A percentile compares a stretch with the other conserved stretches of the same genome.
Conservation (phyloP, 2,329 filamentous ascomycete species). For the Mollisiaceae sp. region DNA sequence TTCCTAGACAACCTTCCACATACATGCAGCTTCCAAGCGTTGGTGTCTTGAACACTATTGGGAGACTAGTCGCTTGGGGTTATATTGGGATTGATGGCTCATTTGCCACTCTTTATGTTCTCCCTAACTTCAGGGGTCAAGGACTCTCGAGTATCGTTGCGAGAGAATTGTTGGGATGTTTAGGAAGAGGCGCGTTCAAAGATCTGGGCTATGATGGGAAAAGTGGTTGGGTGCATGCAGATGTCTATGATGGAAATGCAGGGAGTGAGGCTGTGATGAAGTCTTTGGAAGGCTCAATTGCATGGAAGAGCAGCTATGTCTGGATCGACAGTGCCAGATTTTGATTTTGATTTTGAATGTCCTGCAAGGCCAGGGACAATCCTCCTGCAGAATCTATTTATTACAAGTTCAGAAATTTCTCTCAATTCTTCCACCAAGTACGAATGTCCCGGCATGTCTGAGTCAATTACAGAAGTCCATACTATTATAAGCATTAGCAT, state of each 20-base stretch:
- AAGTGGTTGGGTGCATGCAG: slow-evolving; percentile 40
- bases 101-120: slow-evolving; percentile 41
- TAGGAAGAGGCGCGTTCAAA: slow-evolving; percentile 33
- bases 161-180: slow-evolving; percentile 27
- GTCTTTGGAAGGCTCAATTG: slow-evolving; percentile 27
- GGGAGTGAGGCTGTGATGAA: slow-evolving; percentile 42
- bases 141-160: slow-evolving; percentile 39
- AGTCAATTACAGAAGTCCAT: not conserved
- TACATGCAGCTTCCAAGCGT: slow-evolving; percentile 35
- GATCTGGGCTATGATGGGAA: slow-evolving; percentile 37
- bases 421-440: not conserved
- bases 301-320: slow-evolving; percentile 35
- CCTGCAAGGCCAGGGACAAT: not conserved
- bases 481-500: not conserved
- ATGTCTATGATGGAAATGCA: slow-evolving; percentile 39
- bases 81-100: slow-evolving; percentile 40
- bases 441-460: not conserved
- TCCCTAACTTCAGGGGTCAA: slow-evolving; percentile 35
- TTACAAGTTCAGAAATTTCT: too few species aligned
- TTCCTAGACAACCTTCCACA: slow-evolving; percentile 35
- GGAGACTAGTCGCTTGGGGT: slow-evolving; percentile 38
- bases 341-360: slow-evolving; percentile 12
- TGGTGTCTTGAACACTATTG: slow-evolving; percentile 28
- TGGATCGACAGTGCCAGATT: slow-evolving; percentile 36
- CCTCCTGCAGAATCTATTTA: not conserved